Conservation (phyloP, 371 early-diverging fungal species). For the Mortierella sp. region DNA sequence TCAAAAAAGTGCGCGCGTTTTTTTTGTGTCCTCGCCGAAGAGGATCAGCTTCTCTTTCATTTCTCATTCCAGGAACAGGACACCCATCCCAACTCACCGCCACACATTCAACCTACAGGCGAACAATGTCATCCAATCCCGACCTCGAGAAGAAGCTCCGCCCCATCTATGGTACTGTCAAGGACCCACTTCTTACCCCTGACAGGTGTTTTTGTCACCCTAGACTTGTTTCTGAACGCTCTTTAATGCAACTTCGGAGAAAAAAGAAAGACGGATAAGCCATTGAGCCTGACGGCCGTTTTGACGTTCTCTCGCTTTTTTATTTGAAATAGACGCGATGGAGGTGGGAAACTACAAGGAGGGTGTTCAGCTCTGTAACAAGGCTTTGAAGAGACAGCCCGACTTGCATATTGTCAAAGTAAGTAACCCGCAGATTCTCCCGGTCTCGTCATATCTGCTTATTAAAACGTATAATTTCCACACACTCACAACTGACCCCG, state of each 20-base stretch:
- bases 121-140: constrained; percentile 36
- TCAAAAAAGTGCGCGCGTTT: background rate
- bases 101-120: background rate
- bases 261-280: too few relatives aligned
- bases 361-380: constrained; percentile 76
- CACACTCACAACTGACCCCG: background rate
- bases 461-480: background rate
- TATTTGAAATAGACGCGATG: constrained; percentile 71
- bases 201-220: background rate
- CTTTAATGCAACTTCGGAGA: too few relatives aligned
- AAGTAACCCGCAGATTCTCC: background rate
- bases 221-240: too few relatives aligned
- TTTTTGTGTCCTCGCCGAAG: background rate
- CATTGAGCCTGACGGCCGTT: too few relatives aligned
- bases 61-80: background rate
- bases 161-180: constrained; percentile 53
- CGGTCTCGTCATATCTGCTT: background rate
- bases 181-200: background rate
- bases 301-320: background rate
- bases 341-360: constrained; percentile 79
- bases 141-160: constrained; percentile 51
- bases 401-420: constrained; percentile 78
- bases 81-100: background rate
- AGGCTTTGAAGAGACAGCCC: constrained; percentile 79
- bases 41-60: background rate